These are phyloP conservation scores for Hygrophorus pudorinus DNA, from an alignment of 768 basidiomycete species.

Conservation along the genomic window DNA sequence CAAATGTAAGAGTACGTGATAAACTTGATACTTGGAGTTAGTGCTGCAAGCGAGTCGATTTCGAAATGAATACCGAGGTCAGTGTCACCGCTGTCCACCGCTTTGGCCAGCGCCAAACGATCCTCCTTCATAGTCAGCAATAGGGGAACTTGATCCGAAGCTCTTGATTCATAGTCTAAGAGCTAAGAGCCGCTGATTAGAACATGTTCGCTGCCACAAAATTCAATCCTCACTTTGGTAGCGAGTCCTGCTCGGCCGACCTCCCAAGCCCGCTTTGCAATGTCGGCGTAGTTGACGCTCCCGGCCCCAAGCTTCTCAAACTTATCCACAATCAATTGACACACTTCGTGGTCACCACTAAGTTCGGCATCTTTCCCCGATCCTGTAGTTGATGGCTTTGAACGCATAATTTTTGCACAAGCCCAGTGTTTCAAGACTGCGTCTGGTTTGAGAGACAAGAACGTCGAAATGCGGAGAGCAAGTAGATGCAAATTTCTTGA, in stretches of 20 bases:
- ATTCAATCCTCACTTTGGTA: conserved; percentile 50
- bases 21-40: conserved; percentile 46
- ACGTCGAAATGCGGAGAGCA: conserved; percentile 82
- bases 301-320: conserved; percentile 72
- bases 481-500: conserved; percentile 85
- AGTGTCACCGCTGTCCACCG: conserved; percentile 90
- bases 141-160: conserved; percentile 91
- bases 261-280: conserved; percentile 90
- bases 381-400: conserved; percentile 48
- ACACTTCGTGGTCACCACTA: conserved; percentile 68
- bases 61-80: conserved; percentile 60
- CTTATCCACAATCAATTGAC: conserved; percentile 79
- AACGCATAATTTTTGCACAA: conserved; percentile 75
- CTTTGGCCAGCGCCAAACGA: conserved; percentile 74
- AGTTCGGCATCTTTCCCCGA: conserved; percentile 45
- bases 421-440: conserved; percentile 95
- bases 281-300: conserved; percentile 88
- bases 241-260: conserved; percentile 72
- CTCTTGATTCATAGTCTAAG: conserved; percentile 81
- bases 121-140: conserved; percentile 93
- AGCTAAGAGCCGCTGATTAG: conserved; percentile 36
- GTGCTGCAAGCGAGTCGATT: not conserved
- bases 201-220: not conserved
- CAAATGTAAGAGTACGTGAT: conserved; percentile 85
- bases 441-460: conserved; percentile 75